Evolutionary conservation across 73 alveolate genomes (phyloP), one percentile per base, ranked within the genome.

Genomic region (Uronychia setigera): DNA sequence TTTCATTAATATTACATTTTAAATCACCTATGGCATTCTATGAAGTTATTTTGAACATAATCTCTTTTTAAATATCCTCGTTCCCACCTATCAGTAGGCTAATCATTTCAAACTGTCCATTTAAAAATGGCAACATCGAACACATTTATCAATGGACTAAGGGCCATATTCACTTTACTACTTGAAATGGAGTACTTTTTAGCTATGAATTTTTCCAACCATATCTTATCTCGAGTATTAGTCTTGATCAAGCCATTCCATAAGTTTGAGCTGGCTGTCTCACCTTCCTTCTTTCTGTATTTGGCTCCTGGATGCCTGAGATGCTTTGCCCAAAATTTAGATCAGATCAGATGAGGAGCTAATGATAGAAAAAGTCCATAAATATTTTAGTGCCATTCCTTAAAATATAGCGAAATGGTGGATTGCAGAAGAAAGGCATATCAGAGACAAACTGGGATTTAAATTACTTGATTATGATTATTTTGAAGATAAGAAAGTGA

Each of bases 371-470:
- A 58, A 33, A 31, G 35, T 80, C 74, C 74, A 81, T 67, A 79
- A 57, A 33, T 29, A 79, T 33, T 87, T 81, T 81, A n/a, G 31
- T 0, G 57, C 81, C 25, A 33, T 87, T 0, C 86, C 83, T 32
- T 30, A 67, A 30, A 74, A 67, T 1, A 60, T 28, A 33, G 79
- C 28, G 26, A 79, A 1, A 77, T 34, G 31, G 74, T 79, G 74
- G 93, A 31, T 31, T 79, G 58, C 29, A 26, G 84, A 80, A 30
- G 77, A 80, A 31, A 87, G 76, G 29, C 83, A 87, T 35, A 31
- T 60, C 46, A 59, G 89, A 67, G 35, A 80, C 19, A 75, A 74
- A 0, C 83, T 87, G n/a, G 93, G 93, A 26, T 59, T 80, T 19
- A 46, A 46, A 19, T 19, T 76, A 32, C 79, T 67, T 13, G 79